Base-by-base conservation (phyloP, 108 stramenopile genomes). In the Nitzschia putrida region DNA sequence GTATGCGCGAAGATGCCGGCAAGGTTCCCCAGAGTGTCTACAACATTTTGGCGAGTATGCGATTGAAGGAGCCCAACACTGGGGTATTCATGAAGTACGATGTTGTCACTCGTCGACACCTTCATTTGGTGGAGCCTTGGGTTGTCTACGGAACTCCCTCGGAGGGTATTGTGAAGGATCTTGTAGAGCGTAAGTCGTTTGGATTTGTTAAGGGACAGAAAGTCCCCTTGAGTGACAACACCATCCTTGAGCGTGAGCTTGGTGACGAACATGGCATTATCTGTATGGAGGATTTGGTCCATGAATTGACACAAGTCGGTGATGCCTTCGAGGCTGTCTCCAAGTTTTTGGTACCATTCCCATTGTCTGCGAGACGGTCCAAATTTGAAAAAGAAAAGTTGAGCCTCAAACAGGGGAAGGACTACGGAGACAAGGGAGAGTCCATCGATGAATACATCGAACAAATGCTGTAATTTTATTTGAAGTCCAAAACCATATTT, bases 281-380 rank as follows among this genome's bases (percentile, higher is more conserved):
- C 73, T 94, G 93, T 73, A 87, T 89, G 65, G 93, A 94, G 66
- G 93, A 94, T 85, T 75, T 94, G 73, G 83, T 94, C 11, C 90
- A 91, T 53, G 90, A 86, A 64, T 61, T 94, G 52, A 72, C 59
- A 22, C 51, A 34, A 40, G 77, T 61, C 29, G 81, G 72, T 11
- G 69, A 82, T 18, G 40, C 64, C 49, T 89, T 83, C 26, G 58
- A 78, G 7, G 68, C 45, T 0, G 81, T 71, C 9, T 63, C 75
- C 23, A 80, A 77, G 53, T 94, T 94, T 67, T 72, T 94, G 54
- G 88, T 88, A 84, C 90, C 93, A 7, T 94, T 94, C 66, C 81
- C 80, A 14, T 58, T 94, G 56, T 66, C 85, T 29, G 75, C 88
- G 10, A 76, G 83, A 38, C 89, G 82, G 54, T 87, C 87, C 67